Percentiles rank a stretch among this genome's conserved stretches.
Evolutionary conservation across 2,329 filamentous ascomycete species (phyloP).

Genomic region (Pyrenochaeta sp.): DNA sequence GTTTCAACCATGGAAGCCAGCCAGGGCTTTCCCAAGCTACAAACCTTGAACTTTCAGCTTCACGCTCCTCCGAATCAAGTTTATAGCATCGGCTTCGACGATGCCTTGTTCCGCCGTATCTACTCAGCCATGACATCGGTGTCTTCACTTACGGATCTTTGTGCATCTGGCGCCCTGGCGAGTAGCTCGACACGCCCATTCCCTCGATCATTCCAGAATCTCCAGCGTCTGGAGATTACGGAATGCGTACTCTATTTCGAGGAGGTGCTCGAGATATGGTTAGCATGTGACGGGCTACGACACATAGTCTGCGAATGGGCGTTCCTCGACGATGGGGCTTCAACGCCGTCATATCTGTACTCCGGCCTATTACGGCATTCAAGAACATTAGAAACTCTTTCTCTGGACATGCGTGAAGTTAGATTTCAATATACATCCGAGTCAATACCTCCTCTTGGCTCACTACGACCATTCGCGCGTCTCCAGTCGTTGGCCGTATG

Average conservation of each 20-base stretch:
- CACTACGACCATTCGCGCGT: conserved; percentile 13
- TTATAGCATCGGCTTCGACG: background rate
- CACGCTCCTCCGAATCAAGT: conserved; percentile 5
- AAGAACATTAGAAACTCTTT: conserved; percentile 24
- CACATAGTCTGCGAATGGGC: conserved; percentile 35
- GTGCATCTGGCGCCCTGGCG: conserved; percentile 18
- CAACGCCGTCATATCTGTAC: conserved; percentile 14
- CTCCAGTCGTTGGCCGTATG: conserved; percentile 23
- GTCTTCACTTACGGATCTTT: conserved; percentile 22
- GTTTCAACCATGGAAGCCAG: background rate
- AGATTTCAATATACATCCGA: background rate
- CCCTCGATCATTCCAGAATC: conserved; percentile 3
- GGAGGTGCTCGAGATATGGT: conserved; percentile 13
- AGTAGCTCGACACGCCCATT: background rate
- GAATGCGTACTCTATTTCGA: conserved; percentile 22
- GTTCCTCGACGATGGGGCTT: background rate
- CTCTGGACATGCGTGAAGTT: conserved; percentile 22
- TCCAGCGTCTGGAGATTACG: conserved; percentile 31
- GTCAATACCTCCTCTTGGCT: conserved; percentile 9
- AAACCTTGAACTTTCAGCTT: conserved; percentile 26
- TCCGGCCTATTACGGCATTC: conserved; percentile 19
- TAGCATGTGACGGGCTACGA: conserved; percentile 22
- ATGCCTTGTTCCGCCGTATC: conserved; percentile 12
- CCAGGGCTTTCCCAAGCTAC: conserved; percentile 22
- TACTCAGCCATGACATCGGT: conserved; percentile 12